phyloP scores from a whole-genome alignment of 1,139 yeast species.

The Diutina ranongensis region DNA sequence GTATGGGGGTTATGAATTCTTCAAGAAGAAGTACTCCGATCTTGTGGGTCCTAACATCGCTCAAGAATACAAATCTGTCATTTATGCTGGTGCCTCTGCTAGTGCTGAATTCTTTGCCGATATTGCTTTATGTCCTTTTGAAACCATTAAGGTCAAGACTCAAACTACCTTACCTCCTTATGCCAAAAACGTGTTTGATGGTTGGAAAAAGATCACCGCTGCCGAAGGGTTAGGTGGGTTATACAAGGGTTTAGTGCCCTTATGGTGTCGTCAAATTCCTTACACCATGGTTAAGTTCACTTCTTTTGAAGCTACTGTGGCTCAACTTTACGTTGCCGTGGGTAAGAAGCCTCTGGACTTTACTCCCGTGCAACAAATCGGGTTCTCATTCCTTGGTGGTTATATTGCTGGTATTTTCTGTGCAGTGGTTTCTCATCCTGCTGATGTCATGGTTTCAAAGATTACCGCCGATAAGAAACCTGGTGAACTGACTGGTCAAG shows the following conservation, averaged over 20 bases:
- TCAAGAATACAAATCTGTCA: conserved; percentile 54
- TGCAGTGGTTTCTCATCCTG: conserved; percentile 92
- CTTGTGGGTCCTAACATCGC: conserved; percentile 57
- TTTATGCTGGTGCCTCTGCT: conserved; percentile 78
- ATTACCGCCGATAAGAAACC: conserved; percentile 65
- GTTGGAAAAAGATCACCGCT: conserved; percentile 53
- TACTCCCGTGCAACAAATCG: conserved; percentile 63
- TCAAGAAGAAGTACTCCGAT: conserved; percentile 67
- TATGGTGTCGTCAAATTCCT: conserved; percentile 93
- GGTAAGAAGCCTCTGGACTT: conserved; percentile 31
- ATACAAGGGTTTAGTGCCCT: conserved; percentile 79
- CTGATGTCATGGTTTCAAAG: conserved; percentile 94
- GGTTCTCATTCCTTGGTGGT: conserved; percentile 89
- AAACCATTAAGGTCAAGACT: conserved; percentile 84
- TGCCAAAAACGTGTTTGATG: conserved; percentile 52
- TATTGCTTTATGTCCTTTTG: conserved; percentile 80
- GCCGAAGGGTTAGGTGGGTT: conserved; percentile 61
- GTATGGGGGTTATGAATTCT: conserved; percentile 86
- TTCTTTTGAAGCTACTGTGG: conserved; percentile 82
- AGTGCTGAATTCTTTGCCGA: conserved; percentile 91
- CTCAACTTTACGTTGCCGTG: conserved; percentile 45
- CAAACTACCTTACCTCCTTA: conserved; percentile 87
- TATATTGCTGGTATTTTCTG: conserved; percentile 94
- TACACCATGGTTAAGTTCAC: conserved; percentile 96
- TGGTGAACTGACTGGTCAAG: conserved; percentile 55